Evolutionary conservation across 345 rosid genomes (phyloP).

Genomic region (Reutealis trisperma): DNA sequence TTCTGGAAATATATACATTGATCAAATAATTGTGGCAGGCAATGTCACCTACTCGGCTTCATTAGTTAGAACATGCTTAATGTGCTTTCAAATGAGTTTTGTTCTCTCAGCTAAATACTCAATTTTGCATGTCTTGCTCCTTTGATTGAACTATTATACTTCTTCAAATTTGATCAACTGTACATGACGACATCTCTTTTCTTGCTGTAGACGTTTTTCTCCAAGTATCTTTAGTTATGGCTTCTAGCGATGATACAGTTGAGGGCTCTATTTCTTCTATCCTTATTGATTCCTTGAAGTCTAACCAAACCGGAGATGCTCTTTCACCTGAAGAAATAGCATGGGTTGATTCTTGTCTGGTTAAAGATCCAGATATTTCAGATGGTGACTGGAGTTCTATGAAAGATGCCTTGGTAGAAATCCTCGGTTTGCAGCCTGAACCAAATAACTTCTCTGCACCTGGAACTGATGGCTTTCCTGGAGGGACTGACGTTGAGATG

Average conservation of each 20-base stretch:
- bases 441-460: conserved; percentile 28
- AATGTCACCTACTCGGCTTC: not conserved
- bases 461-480: conserved; percentile 12
- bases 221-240: conserved; percentile 26
- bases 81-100: not conserved
- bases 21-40: not conserved
- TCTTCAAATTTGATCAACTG: not conserved
- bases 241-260: conserved; percentile 21
- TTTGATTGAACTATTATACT: not conserved
- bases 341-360: conserved; percentile 75
- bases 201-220: conserved; percentile 14
- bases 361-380: conserved; percentile 44
- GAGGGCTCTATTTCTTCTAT: conserved; percentile 28
- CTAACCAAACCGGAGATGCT: conserved; percentile 27
- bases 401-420: conserved; percentile 57
- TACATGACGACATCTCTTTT: not conserved
- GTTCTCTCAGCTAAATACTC: not conserved
- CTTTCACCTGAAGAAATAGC: conserved; percentile 57
- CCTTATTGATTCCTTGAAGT: conserved; percentile 31
- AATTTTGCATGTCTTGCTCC: not conserved
- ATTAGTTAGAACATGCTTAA: not conserved
- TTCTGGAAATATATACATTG: not conserved
- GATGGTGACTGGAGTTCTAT: conserved; percentile 48
- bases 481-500: conserved; percentile 28
- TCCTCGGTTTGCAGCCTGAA: conserved; percentile 45